Evolutionary conservation across 1,284 basidiomycete genomes (phyloP), one percentile per base, ranked within the genome.

Genomic region (Laetiporus sulphureus): DNA sequence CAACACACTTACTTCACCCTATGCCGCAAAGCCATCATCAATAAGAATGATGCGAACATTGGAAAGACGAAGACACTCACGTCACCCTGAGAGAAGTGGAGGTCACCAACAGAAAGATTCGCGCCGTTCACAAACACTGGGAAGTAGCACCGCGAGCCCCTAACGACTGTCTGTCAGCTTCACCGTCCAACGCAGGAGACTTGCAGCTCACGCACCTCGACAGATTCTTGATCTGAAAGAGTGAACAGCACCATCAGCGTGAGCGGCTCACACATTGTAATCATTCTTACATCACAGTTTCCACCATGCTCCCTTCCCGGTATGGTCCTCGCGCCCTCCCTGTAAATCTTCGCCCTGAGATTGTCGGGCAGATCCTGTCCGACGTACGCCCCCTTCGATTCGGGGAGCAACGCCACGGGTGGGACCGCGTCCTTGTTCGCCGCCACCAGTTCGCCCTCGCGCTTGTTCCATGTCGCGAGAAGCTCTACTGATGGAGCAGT

Each of bases 21-120:
- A 24, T 4, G 7, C 19, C 8, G 21, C 25, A 13, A 27, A 27
- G 23, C 19, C 5, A 25, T 23, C 19, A 13, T 7, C n/a, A 21
- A 6, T 11, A 27, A 7, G 12, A n/a, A n/a, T 19, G 5, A 4
- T 33, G 16, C 16, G 29, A 33, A 16, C 23, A 43, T 23, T 0
- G 32, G 15, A 5, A 20, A 16, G 21, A 23, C 34, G 3, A 32
- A 6, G 15, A 32, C n/a, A 60, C 72, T 54, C 51, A 80, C 83
- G 66, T 89, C 86, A 21, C 83, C 84, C 60, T 90, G 85, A 23
- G 81, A 84, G 63, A 89, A 90, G 57, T 91, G 86, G 24, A 88
- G 62, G 56, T 90, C 87, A 2, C 87, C 87, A 15, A 89, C 77
- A 0, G 83, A 85, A 4, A 90, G 65, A 50, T 85, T 85, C 6